Evolutionary conservation across 2,329 filamentous ascomycete species (phyloP).

Genomic region (Coniochaeta sp.): DNA sequence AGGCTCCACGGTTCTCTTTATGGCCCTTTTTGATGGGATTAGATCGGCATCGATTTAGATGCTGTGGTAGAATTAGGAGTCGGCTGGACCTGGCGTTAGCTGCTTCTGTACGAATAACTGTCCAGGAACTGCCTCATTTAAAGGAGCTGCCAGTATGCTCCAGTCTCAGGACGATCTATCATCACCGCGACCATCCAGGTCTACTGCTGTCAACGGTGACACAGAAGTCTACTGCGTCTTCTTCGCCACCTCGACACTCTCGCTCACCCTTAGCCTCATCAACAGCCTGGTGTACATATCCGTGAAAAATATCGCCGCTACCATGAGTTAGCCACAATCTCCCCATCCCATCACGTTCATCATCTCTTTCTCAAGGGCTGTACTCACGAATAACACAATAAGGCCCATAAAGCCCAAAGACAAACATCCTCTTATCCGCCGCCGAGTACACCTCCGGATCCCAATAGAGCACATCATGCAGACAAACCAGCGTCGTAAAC

Average conservation of each 20-base stretch:
- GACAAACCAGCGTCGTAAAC: conserved; percentile 44
- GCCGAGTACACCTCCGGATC: conserved; percentile 35
- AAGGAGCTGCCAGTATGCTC: no score
- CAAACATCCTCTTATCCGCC: conserved; percentile 36
- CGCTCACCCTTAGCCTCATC: conserved; percentile 27
- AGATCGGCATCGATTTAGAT: neutral
- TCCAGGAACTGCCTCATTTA: no score
- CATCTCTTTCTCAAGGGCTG: no score
- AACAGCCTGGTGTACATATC: conserved; percentile 51
- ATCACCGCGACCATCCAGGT: no score
- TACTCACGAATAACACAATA: conserved; percentile 47
- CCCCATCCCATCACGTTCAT: neutral
- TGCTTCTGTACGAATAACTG: neutral
- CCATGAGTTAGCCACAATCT: neutral
- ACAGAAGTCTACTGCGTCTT: conserved; percentile 30
- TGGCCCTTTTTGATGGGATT: neutral
- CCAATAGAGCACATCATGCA: conserved; percentile 43
- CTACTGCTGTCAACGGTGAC: neutral
- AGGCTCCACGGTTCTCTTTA: no score
- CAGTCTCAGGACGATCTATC: neutral
- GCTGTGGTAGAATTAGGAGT: conserved; percentile 1
- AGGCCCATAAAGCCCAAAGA: conserved; percentile 43
- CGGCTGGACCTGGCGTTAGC: conserved; percentile 1
- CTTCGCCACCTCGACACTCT: conserved; percentile 22
- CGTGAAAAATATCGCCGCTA: conserved; percentile 41